Percentiles rank a stretch among this genome's conserved stretches.
These are phyloP conservation scores for Raphidocelis subcapitata DNA, from an alignment of 139 green algal species.

Conservation along the genomic window DNA sequence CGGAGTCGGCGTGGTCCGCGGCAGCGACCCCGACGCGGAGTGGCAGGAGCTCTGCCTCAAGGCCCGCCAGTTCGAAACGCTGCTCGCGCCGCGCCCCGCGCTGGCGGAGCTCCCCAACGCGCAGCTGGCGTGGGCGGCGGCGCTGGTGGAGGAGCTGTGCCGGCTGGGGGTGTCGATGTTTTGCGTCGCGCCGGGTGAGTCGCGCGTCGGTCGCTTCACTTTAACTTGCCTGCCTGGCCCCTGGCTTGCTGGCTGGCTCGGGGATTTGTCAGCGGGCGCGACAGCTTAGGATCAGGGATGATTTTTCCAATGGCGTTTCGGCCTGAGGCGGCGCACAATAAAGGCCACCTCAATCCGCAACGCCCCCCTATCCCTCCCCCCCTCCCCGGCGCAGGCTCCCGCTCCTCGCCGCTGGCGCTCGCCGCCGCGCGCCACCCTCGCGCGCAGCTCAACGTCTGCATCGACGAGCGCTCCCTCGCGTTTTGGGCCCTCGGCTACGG, in stretches of 20 bases:
- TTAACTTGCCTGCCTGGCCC: too few species aligned
- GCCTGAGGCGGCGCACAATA: too few species aligned
- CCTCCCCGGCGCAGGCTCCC: conserved; percentile 59
- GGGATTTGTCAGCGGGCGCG: too few species aligned
- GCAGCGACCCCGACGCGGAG: conserved; percentile 72
- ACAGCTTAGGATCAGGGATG: too few species aligned
- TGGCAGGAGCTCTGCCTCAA: conserved; percentile 97
- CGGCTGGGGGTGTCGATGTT: conserved; percentile 83
- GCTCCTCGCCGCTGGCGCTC: conserved; percentile 88
- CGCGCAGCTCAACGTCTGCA: conserved; percentile 74
- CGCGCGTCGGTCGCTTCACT: not conserved
- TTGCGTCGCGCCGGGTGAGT: conserved; percentile 85
- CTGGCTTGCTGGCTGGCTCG: too few species aligned
- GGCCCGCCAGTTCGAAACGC: conserved; percentile 50
- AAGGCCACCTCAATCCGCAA: too few species aligned
- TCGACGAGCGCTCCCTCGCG: conserved; percentile 96
- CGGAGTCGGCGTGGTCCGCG: conserved; percentile 94
- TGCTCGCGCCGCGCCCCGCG: not conserved
- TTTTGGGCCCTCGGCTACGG: conserved; percentile 94
- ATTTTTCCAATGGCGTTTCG: too few species aligned
- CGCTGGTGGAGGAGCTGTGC: conserved; percentile 90
- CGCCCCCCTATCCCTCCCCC: too few species aligned
- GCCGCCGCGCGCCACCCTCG: conserved; percentile 82
- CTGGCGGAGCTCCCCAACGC: conserved; percentile 60
- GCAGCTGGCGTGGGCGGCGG: conserved; percentile 65